A percentile compares a stretch with the other conserved stretches of the same genome.
phyloP scores from a whole-genome alignment of 352 stramenopile genomes.

The Phytophthora aleatoria region DNA sequence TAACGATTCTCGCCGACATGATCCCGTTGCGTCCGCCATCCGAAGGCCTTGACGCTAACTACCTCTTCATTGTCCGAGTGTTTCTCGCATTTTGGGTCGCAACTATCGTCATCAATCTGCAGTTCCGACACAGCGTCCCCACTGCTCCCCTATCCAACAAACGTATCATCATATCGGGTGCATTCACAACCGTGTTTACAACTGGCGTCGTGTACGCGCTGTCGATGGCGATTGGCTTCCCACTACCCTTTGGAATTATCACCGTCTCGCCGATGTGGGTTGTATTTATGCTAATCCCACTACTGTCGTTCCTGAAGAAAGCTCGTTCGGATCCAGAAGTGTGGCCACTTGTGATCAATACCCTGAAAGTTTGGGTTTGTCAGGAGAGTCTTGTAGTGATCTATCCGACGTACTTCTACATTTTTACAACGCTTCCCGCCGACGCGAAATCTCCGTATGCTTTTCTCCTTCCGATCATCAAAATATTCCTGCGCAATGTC shows the following conservation, averaged over 20 bases:
- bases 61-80: conserved; percentile 3
- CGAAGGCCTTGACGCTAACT: neutral
- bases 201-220: conserved; percentile 13
- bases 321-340: conserved; percentile 16
- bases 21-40: neutral
- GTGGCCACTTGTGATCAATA: conserved; percentile 15
- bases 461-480: conserved; percentile 37
- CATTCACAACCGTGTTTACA: conserved; percentile 7
- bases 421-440: conserved; percentile 24
- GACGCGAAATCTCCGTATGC: conserved; percentile 20
- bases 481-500: conserved; percentile 30
- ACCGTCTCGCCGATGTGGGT: conserved; percentile 20
- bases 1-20: conserved; percentile 2
- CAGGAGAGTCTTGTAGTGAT: conserved; percentile 30
- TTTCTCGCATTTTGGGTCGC: conserved; percentile 28
- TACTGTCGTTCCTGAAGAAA: conserved; percentile 9
- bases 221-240: conserved; percentile 33
- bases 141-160: conserved; percentile 8
- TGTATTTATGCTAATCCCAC: conserved; percentile 13
- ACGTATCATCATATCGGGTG: conserved; percentile 2
- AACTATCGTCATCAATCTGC: conserved; percentile 20
- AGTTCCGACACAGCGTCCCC: conserved; percentile 33
- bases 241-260: conserved; percentile 42
- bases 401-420: conserved; percentile 38
- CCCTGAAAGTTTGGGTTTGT: conserved; percentile 15